phyloP scores from a whole-genome alignment of 1,284 basidiomycete genomes.

The Pseudozyma sp. region DNA sequence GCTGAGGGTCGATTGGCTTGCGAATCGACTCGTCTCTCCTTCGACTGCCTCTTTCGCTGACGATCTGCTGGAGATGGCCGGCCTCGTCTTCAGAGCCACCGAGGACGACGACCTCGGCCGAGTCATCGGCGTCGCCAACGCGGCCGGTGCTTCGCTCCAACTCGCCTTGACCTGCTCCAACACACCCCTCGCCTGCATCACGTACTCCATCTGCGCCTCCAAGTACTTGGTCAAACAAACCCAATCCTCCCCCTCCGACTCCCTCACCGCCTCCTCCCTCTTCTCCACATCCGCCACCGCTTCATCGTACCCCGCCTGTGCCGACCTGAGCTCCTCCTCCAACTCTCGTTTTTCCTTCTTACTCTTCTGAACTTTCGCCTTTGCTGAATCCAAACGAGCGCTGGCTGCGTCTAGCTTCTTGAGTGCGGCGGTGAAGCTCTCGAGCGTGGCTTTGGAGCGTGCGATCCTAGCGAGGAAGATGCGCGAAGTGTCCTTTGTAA shows the following conservation, averaged over 20 bases:
- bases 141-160: slow-evolving; percentile 25
- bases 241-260: slow-evolving; percentile 55
- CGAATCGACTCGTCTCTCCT: slow-evolving; percentile 15
- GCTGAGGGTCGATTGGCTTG: slow-evolving; percentile 31
- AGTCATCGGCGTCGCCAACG: slow-evolving; percentile 9
- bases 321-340: slow-evolving; percentile 58
- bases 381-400: slow-evolving; percentile 47
- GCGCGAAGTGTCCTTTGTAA: slow-evolving; percentile 47
- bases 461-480: slow-evolving; percentile 51
- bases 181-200: slow-evolving; percentile 48
- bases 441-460: slow-evolving; percentile 42
- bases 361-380: slow-evolving; percentile 59
- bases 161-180: slow-evolving; percentile 52
- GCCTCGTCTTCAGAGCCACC: slow-evolving; percentile 14
- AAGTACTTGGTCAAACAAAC: slow-evolving; percentile 51
- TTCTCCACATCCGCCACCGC: slow-evolving; percentile 55
- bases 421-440: slow-evolving; percentile 40
- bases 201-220: slow-evolving; percentile 55
- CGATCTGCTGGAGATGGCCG: slow-evolving; percentile 25
- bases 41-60: slow-evolving; percentile 32
- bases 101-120: slow-evolving; percentile 17
- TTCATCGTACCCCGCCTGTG: slow-evolving; percentile 58
- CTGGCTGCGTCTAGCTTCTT: slow-evolving; percentile 55
- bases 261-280: slow-evolving; percentile 49
- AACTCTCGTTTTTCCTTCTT: slow-evolving; percentile 63